Percentiles rank a stretch among this genome's conserved stretches.
phyloP scores from a whole-genome alignment of 352 stramenopile species.

The Chrysophaeum taylorii region DNA sequence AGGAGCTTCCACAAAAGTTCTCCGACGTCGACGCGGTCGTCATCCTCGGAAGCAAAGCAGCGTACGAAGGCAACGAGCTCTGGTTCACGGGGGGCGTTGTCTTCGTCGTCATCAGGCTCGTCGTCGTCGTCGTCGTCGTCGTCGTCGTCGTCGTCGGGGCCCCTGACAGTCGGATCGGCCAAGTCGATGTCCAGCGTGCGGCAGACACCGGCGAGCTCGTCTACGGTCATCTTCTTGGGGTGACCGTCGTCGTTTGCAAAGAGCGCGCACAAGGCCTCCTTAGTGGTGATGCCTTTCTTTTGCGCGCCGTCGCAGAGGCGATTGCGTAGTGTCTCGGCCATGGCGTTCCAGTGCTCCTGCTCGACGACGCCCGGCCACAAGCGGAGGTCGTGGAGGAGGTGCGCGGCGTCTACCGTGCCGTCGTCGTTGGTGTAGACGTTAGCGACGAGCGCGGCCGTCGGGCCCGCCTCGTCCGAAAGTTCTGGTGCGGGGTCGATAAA shows the following conservation, averaged over 20 bases:
- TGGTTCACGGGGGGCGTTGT: too few species aligned
- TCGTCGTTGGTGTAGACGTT: slow-evolving; percentile 2
- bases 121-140: slow-evolving; percentile 1
- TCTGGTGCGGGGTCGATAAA: neutral
- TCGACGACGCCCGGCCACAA: slow-evolving; percentile 10
- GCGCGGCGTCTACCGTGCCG: slow-evolving; percentile 1
- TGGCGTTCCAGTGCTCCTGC: neutral
- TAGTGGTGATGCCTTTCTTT: neutral
- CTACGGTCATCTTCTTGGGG: neutral
- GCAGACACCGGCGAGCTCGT: neutral
- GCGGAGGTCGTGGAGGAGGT: slow-evolving; percentile 8
- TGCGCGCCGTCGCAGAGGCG: neutral
- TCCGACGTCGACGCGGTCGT: neutral
- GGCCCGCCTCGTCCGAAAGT: neutral
- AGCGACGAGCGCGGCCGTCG: neutral
- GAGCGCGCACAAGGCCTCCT: slow-evolving; percentile 6
- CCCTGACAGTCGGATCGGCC: neutral
- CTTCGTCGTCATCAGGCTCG: neutral
- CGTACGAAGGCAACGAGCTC: neutral
- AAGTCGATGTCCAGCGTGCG: neutral
- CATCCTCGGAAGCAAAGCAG: neutral
- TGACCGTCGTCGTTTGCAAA: slow-evolving; percentile 6
- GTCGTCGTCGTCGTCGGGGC: neutral
- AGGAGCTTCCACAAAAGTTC: slow-evolving; percentile 9
- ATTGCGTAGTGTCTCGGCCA: neutral